Percentiles rank a stretch among this genome's conserved stretches.
Conservation (phyloP, 345 rosid species). For the rapeseed (Brassica napus) region DNA sequence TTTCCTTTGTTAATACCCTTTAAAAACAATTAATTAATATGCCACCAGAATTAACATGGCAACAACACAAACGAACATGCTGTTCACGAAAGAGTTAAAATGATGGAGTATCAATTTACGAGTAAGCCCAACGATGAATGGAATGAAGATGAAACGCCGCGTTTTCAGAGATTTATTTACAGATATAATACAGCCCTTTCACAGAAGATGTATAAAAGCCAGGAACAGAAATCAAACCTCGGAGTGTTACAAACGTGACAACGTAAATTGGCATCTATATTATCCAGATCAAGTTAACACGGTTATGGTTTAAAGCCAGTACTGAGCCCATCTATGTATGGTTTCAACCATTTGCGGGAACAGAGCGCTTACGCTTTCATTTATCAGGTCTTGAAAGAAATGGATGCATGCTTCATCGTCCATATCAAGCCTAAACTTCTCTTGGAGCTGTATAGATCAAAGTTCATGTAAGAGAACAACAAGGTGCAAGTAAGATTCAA, state of each 20-base stretch:
- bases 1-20: too few species aligned
- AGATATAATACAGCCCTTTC: neutral
- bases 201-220: neutral
- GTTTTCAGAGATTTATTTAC: slow-evolving; percentile 8
- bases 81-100: neutral
- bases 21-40: too few species aligned
- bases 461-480: neutral
- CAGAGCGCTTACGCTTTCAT: slow-evolving; percentile 94
- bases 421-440: slow-evolving; percentile 92
- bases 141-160: neutral
- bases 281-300: slow-evolving; percentile 9
- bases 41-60: slow-evolving; percentile 5
- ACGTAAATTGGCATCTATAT: slow-evolving; percentile 7
- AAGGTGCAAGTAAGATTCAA: neutral
- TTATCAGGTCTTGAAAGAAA: slow-evolving; percentile 96
- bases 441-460: slow-evolving; percentile 67
- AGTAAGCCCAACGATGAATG: neutral
- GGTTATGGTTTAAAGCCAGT: slow-evolving; percentile 52
- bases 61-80: slow-evolving; percentile 1
- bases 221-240: neutral
- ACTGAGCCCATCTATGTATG: slow-evolving; percentile 98
- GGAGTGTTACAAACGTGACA: slow-evolving; percentile 1
- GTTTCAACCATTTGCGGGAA: slow-evolving; percentile 99
- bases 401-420: slow-evolving; percentile 97
- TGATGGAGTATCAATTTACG: neutral